These are phyloP conservation scores for Debaryomyces subglobosus DNA, from an alignment of 1,139 yeast genomes.

Conservation along the genomic window DNA sequence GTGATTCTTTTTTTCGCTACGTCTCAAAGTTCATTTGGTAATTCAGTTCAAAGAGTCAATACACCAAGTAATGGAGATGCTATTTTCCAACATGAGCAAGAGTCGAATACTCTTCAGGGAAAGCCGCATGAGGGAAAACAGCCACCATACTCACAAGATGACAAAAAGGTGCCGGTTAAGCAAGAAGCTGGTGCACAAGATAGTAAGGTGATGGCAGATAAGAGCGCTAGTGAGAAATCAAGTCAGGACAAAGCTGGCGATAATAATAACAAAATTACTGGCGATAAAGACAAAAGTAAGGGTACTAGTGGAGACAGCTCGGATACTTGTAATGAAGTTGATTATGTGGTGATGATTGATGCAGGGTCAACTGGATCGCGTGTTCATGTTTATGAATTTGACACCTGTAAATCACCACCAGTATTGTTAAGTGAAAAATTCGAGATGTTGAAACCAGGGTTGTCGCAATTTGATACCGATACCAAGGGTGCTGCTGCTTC, in stretches of 20 bases:
- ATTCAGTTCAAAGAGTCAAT: constrained; percentile 30
- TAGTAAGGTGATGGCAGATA: constrained; percentile 28
- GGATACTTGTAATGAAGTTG: constrained; percentile 31
- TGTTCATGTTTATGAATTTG: constrained; percentile 89
- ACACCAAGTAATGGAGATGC: constrained; percentile 29
- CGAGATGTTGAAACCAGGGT: constrained; percentile 90
- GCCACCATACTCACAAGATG: constrained; percentile 36
- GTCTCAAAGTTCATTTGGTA: constrained; percentile 33
- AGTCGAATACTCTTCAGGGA: constrained; percentile 37
- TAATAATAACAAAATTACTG: constrained; percentile 5
- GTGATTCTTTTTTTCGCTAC: constrained; percentile 41
- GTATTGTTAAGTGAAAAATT: constrained; percentile 75
- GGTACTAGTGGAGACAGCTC: constrained; percentile 6
- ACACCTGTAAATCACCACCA: constrained; percentile 84
- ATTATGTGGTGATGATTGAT: constrained; percentile 83
- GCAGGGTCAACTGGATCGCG: constrained; percentile 98
- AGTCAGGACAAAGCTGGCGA: constrained; percentile 11
- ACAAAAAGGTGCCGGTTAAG: constrained; percentile 9
- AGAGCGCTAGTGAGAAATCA: constrained; percentile 15
- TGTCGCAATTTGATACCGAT: constrained; percentile 82
- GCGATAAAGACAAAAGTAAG: constrained; percentile 7
- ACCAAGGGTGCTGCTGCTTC: constrained; percentile 85
- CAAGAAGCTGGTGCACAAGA: constrained; percentile 8
- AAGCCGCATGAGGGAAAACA: constrained; percentile 35
- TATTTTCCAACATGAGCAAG: constrained; percentile 22